Conservation (phyloP, 2,329 filamentous ascomycete genomes). For the Xylaria sp. region DNA sequence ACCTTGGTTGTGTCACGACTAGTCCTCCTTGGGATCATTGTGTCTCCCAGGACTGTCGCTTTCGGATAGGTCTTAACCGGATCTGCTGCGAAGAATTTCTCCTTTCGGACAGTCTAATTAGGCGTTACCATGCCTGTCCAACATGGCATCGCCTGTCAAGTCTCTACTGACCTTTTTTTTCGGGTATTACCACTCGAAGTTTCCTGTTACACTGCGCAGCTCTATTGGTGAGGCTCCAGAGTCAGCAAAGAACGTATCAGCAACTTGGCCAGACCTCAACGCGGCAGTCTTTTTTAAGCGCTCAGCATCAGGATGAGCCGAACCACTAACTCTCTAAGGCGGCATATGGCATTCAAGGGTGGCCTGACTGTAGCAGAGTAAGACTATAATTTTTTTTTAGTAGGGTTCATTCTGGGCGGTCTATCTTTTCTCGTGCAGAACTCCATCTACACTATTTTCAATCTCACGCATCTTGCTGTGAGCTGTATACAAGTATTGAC, state of each 20-base stretch:
- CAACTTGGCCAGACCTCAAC: background rate
- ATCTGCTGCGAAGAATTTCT: slow-evolving; percentile 21
- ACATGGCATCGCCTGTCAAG: slow-evolving; percentile 25
- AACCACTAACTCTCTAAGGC: background rate
- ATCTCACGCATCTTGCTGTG: slow-evolving; percentile 8
- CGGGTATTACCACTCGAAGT: slow-evolving; percentile 31
- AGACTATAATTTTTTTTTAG: no score
- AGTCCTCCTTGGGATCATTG: slow-evolving; percentile 24
- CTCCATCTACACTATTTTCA: background rate
- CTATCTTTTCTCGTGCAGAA: background rate
- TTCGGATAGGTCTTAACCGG: slow-evolving; percentile 27
- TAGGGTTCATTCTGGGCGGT: background rate
- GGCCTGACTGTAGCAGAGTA: slow-evolving; percentile 4
- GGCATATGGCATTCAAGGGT: background rate
- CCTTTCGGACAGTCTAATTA: slow-evolving; percentile 29
- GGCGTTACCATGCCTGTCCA: slow-evolving; percentile 22
- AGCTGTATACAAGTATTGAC: slow-evolving; percentile 3
- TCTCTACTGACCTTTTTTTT: slow-evolving; percentile 23
- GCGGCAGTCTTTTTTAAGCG: background rate
- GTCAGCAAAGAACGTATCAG: background rate
- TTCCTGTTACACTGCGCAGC: slow-evolving; percentile 25
- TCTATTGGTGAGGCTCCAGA: slow-evolving; percentile 20
- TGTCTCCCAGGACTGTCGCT: slow-evolving; percentile 26
- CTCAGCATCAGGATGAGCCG: background rate
- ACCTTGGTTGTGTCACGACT: slow-evolving; percentile 26